These are phyloP conservation scores for Ballota nigra DNA, from an alignment of 257 asterid genomes.

Conservation along the genomic window DNA sequence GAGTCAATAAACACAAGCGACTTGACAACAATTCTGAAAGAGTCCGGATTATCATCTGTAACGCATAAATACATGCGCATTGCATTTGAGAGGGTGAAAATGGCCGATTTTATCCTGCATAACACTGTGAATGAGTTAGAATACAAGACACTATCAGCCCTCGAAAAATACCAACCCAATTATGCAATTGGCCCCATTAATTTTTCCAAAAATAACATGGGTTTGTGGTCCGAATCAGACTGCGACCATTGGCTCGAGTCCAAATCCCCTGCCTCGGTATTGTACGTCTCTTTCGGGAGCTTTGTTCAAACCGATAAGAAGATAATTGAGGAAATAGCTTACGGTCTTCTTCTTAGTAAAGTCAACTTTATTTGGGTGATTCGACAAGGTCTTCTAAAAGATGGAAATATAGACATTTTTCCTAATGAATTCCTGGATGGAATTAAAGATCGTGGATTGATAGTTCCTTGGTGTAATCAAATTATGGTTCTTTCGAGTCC, in stretches of 20 bases:
- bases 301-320: constrained; percentile 24
- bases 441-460: constrained; percentile 25
- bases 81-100: constrained; percentile 36
- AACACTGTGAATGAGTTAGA: constrained; percentile 80
- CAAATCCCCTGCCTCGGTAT: constrained; percentile 47
- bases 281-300: constrained; percentile 69
- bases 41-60: background rate
- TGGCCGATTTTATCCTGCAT: constrained; percentile 50
- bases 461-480: constrained; percentile 49
- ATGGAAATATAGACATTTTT: constrained; percentile 16
- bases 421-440: constrained; percentile 30
- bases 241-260: constrained; percentile 51
- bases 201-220: constrained; percentile 34
- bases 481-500: constrained; percentile 31
- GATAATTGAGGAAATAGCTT: constrained; percentile 40
- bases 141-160: constrained; percentile 35
- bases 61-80: constrained; percentile 4
- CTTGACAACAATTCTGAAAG: constrained; percentile 31
- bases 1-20: constrained; percentile 45
- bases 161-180: constrained; percentile 32
- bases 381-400: constrained; percentile 37
- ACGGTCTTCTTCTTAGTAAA: constrained; percentile 48
- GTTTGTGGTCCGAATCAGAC: constrained; percentile 45
- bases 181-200: constrained; percentile 58
- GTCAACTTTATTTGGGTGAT: constrained; percentile 66